Evolutionary conservation across 768 basidiomycete species (phyloP).

Genomic region (Lactarius evosmus): DNA sequence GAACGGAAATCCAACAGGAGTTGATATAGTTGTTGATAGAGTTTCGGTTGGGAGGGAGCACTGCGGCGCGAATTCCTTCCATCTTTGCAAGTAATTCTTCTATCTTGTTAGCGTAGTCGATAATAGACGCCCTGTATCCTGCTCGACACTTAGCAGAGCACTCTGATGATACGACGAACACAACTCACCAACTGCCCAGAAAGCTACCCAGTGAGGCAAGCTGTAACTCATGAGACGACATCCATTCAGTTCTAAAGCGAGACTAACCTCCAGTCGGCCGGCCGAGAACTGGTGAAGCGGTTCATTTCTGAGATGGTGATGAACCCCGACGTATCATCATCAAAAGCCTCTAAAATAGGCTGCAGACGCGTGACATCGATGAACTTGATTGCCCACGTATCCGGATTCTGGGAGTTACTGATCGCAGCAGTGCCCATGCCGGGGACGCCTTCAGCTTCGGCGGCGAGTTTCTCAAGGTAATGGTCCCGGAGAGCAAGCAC

Average conservation of each 20-base stretch:
- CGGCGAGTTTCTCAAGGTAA: conserved; percentile 30
- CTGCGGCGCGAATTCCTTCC: conserved; percentile 12
- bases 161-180: background rate
- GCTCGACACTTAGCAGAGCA: background rate
- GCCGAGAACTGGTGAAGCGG: conserved; percentile 31
- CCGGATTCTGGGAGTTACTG: conserved; percentile 8
- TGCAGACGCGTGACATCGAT: conserved; percentile 29
- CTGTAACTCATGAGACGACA: conserved; percentile 13
- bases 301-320: conserved; percentile 37
- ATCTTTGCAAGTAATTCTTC: conserved; percentile 19
- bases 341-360: conserved; percentile 35
- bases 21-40: background rate
- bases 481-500: conserved; percentile 35
- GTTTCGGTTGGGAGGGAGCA: conserved; percentile 16
- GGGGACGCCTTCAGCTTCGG: background rate
- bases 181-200: conserved; percentile 32
- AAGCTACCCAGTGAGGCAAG: conserved; percentile 36
- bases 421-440: background rate
- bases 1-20: background rate
- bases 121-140: conserved; percentile 22
- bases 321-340: conserved; percentile 37
- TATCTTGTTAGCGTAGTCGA: conserved; percentile 21
- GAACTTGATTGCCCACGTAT: conserved; percentile 33
- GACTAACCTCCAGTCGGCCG: conserved; percentile 32
- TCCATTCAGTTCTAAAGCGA: background rate